Conservation (phyloP, 164 flowering plant species). For the Cinnamomum micranthum region DNA sequence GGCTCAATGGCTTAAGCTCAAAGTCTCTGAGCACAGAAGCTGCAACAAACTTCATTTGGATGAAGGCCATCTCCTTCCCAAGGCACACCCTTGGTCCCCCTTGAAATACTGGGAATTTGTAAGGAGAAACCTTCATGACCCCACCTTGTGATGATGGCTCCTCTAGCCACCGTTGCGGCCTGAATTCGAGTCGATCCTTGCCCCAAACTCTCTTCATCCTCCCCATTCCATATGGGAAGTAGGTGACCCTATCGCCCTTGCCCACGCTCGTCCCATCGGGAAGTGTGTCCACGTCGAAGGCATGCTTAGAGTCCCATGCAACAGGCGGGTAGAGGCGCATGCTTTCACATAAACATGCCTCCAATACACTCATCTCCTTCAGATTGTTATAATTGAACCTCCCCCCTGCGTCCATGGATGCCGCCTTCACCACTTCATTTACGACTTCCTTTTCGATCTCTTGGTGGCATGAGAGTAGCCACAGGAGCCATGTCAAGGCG, state of each 20-base stretch:
- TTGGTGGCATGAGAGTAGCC: slow-evolving; percentile 20
- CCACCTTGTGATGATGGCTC: slow-evolving; percentile 22
- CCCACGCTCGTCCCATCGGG: slow-evolving; percentile 69
- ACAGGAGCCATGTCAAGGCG: slow-evolving; percentile 85
- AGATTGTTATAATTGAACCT: slow-evolving; percentile 30
- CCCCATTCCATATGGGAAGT: slow-evolving; percentile 74
- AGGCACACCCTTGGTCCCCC: slow-evolving; percentile 82
- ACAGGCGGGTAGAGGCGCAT: slow-evolving; percentile 92
- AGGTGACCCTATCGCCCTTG: slow-evolving; percentile 51
- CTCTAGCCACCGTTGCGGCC: slow-evolving; percentile 72
- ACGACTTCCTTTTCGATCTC: slow-evolving; percentile 22
- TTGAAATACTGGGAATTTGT: slow-evolving; percentile 59
- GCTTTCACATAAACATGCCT: slow-evolving; percentile 72
- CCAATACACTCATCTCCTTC: slow-evolving; percentile 51
- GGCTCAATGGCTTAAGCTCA: slow-evolving; percentile 33
- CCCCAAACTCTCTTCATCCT: slow-evolving; percentile 71
- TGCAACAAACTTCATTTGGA: slow-evolving; percentile 78
- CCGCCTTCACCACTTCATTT: slow-evolving; percentile 22
- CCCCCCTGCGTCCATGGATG: neutral
- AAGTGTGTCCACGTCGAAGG: slow-evolving; percentile 42
- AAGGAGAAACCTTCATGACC: slow-evolving; percentile 21
- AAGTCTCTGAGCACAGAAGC: slow-evolving; percentile 59
- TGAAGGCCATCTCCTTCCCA: slow-evolving; percentile 82
- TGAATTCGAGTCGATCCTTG: slow-evolving; percentile 48
- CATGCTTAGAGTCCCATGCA: slow-evolving; percentile 56